Conservation (phyloP, 352 stramenopile species). For the Phytophthora palmivora region DNA sequence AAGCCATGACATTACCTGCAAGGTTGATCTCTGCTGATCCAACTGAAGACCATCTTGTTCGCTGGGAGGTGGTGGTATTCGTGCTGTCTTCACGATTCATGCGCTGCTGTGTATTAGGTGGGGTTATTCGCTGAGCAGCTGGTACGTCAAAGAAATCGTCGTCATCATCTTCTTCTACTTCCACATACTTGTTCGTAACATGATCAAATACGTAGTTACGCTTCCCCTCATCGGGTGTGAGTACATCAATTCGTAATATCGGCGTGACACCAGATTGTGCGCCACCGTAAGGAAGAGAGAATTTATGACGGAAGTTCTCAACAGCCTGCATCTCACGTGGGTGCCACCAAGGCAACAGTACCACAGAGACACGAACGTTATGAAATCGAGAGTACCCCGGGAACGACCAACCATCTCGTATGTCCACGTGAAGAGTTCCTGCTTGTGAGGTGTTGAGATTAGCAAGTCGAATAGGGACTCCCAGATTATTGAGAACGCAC, state of each 20-base stretch:
- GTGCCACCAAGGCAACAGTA: constrained; percentile 89
- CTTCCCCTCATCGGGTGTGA: constrained; percentile 73
- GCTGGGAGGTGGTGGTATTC: constrained; percentile 42
- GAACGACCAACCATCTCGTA: constrained; percentile 88
- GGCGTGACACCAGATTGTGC: constrained; percentile 88
- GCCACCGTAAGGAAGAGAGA: constrained; percentile 82
- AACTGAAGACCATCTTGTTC: constrained; percentile 78
- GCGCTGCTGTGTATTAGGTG: constrained; percentile 22
- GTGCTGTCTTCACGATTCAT: constrained; percentile 63
- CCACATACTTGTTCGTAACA: constrained; percentile 87
- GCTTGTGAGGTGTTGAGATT: constrained; percentile 89
- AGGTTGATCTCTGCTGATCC: constrained; percentile 87
- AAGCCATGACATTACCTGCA: constrained; percentile 86
- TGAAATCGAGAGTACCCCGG: constrained; percentile 86
- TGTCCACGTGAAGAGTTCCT: constrained; percentile 80
- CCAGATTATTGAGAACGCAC: constrained; percentile 90
- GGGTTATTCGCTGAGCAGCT: constrained; percentile 24
- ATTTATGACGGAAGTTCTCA: constrained; percentile 83
- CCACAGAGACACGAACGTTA: constrained; percentile 82
- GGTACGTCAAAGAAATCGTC: constrained; percentile 48
- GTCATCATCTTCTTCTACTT: constrained; percentile 76
- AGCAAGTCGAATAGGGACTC: constrained; percentile 86
- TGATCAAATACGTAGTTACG: constrained; percentile 89
- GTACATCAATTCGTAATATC: constrained; percentile 82
- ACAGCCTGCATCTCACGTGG: constrained; percentile 74